phyloP scores from a whole-genome alignment of 129 eudicot species.

The Sambucus nigra region DNA sequence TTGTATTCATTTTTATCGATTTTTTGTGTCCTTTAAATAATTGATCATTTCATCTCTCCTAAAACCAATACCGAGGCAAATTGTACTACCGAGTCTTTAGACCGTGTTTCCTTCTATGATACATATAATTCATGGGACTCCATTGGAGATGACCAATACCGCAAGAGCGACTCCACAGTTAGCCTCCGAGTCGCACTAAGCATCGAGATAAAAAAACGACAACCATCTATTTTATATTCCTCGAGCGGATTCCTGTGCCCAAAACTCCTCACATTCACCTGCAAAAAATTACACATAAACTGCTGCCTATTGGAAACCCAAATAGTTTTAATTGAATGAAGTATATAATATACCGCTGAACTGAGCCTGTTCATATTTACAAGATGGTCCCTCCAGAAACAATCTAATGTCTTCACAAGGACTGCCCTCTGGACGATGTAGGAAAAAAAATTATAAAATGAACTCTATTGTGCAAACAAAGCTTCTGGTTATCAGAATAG shows the following conservation, averaged over 20 bases:
- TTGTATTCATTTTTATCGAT: too few relatives aligned
- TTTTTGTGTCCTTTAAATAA: too few relatives aligned
- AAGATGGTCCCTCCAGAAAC: constrained; percentile 98
- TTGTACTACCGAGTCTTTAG: too few relatives aligned
- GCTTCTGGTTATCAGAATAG: not conserved
- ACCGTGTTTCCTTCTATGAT: constrained; percentile 2
- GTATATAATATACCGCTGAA: constrained; percentile 59
- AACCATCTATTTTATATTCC: constrained; percentile 97
- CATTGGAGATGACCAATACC: constrained; percentile 85
- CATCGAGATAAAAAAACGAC: constrained; percentile 92
- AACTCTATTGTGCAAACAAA: not conserved
- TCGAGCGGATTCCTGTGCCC: constrained; percentile 96
- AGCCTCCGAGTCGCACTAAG: constrained; percentile 77
- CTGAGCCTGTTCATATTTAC: constrained; percentile 93
- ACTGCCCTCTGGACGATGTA: constrained; percentile 52
- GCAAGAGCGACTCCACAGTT: constrained; percentile 74
- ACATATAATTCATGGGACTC: constrained; percentile 52
- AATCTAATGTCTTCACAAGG: constrained; percentile 80
- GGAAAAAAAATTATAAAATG: not conserved
- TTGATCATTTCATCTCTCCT: too few relatives aligned
- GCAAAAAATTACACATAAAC: constrained; percentile 5
- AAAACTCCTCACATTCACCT: constrained; percentile 96
- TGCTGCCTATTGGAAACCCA: not conserved
- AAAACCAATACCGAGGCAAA: too few relatives aligned
- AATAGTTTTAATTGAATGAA: not conserved